These are phyloP conservation scores for Pyrrhoderma lamaoense DNA, from an alignment of 1,284 basidiomycete genomes.

Conservation along the genomic window DNA sequence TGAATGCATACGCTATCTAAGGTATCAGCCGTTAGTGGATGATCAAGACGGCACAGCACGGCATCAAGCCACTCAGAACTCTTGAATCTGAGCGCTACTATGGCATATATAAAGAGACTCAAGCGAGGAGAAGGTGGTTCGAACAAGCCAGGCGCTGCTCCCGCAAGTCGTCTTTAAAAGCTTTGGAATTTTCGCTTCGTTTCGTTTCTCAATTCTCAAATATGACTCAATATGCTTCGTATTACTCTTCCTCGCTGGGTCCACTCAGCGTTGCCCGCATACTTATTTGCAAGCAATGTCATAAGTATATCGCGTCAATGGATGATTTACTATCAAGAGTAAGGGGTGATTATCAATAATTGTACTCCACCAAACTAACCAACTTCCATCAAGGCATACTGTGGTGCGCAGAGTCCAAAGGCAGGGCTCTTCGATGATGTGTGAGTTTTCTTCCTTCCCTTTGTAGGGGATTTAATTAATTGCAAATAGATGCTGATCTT, in stretches of 20 bases:
- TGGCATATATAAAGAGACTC: constrained; percentile 8
- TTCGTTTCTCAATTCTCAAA: background rate
- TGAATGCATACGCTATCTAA: background rate
- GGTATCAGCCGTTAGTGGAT: background rate
- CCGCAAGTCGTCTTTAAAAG: constrained; percentile 1
- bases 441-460: constrained; percentile 1
- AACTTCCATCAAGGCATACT: constrained; percentile 7
- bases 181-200: background rate
- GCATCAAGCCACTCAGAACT: constrained; percentile 3
- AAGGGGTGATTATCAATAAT: background rate
- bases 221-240: constrained; percentile 15
- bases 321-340: constrained; percentile 16
- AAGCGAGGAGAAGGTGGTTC: background rate
- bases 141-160: constrained; percentile 3
- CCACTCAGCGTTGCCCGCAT: constrained; percentile 15
- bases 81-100: constrained; percentile 5
- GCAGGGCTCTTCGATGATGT: constrained; percentile 17
- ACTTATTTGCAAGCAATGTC: constrained; percentile 16
- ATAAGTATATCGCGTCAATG: constrained; percentile 17
- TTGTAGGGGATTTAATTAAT: too few relatives aligned
- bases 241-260: constrained; percentile 15
- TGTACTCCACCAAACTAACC: background rate
- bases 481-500: background rate
- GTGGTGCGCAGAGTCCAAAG: constrained; percentile 15
- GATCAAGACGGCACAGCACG: background rate